A percentile compares a stretch with the other conserved stretches of the same genome.
These are phyloP conservation scores for Emergomyces orientalis DNA, from an alignment of 2,329 filamentous ascomycete species.

Conservation along the genomic window DNA sequence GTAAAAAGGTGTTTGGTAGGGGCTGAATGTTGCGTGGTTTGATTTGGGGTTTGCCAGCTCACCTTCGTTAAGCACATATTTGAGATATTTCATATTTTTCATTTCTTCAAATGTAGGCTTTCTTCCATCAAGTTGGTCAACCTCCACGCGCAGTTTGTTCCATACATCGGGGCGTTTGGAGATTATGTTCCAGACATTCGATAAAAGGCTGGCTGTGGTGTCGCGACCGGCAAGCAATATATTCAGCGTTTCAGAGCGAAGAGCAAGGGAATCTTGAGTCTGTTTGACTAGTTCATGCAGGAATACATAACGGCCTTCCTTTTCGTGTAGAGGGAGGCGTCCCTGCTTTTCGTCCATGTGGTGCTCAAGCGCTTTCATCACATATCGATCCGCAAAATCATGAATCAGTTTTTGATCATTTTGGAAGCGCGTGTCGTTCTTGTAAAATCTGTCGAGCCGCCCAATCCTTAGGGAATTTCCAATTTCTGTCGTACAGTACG, in stretches of 20 bases:
- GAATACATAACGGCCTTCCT: constrained; percentile 45
- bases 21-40: not conserved
- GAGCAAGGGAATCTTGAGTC: constrained; percentile 36
- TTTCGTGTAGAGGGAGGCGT: constrained; percentile 15
- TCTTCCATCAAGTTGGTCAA: constrained; percentile 56
- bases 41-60: not conserved
- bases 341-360: constrained; percentile 18
- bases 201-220: constrained; percentile 73
- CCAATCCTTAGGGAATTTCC: constrained; percentile 24
- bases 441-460: constrained; percentile 13
- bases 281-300: constrained; percentile 47
- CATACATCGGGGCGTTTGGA: constrained; percentile 60
- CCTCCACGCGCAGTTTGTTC: constrained; percentile 61
- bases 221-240: constrained; percentile 74
- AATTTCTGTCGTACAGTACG: constrained; percentile 27
- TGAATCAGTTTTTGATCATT: constrained; percentile 21
- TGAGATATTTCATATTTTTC: constrained; percentile 78
- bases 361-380: constrained; percentile 20
- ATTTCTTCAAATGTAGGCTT: constrained; percentile 64
- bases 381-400: constrained; percentile 22
- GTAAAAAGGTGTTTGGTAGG: not conserved
- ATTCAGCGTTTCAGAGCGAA: constrained; percentile 49
- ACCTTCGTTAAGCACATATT: constrained; percentile 61
- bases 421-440: constrained; percentile 19
- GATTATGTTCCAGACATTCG: constrained; percentile 74